Evolutionary conservation across 1,139 yeast species (phyloP), one percentile per base, ranked within the genome.

Genomic region (Scheffersomyces parashehatae): DNA sequence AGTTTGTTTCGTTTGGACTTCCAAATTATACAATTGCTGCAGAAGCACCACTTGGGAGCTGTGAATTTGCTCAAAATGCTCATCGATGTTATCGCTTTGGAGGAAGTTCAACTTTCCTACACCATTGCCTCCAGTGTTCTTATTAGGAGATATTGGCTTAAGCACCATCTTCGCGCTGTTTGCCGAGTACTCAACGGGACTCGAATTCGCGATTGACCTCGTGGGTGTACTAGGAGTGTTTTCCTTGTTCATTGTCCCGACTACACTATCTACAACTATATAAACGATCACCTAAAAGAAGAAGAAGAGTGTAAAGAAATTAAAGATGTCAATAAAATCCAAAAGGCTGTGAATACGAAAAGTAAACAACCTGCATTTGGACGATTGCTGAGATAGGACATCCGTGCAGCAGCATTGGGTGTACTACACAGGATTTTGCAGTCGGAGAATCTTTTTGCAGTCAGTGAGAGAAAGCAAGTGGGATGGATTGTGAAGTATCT

Each of bases 1-100:
- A 11, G 62, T 67, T 46, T 73, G 77, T 37, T 62, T 65, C 1
- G 74, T 62, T 38, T 60, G 67, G 3, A 56, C 50, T 49, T 71
- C 76, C 13, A 73, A 53, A 35, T 58, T 54, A 41, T 58, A 53
- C 37, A 73, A 49, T 44, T 64, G 74, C 34, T 57, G 60, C 43
- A 60, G 67, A 16, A 70, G 59, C 31, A 56, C 60, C 30, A 59
- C 58, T 28, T 67, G 64, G 16, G 64, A 55, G 24, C 45, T 51
- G 45, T 66, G 70, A 14, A 67, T 55, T 31, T 56, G 55, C 14
- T 56, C 52, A 41, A 67, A 65, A 42, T 68, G 71, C 20, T 60
- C 65, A 40, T 67, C 73, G 26, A 67, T 54, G 44, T 60, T 62
- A 44, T 64, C 70, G 39, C 55, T 61, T 39, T 65, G 67, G 14